phyloP scores from a whole-genome alignment of 108 stramenopile genomes.

The Craspedostauros australis region DNA sequence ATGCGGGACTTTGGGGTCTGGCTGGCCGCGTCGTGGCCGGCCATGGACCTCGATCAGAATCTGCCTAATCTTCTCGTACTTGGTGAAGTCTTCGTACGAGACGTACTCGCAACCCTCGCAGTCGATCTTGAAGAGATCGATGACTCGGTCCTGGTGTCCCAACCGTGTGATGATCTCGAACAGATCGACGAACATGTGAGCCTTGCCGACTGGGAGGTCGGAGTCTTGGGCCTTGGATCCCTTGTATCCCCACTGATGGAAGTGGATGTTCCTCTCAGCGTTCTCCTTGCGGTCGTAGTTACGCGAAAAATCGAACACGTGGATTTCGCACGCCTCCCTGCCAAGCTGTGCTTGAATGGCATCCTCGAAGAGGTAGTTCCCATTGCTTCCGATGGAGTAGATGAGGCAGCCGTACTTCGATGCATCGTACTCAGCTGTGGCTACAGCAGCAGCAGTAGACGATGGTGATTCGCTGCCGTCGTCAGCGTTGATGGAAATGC shows the following conservation, averaged over 20 bases:
- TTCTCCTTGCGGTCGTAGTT: constrained; percentile 12
- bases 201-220: background rate
- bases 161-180: constrained; percentile 32
- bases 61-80: constrained; percentile 31
- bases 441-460: no score
- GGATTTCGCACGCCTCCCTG: constrained; percentile 42
- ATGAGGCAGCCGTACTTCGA: constrained; percentile 31
- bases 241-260: constrained; percentile 51
- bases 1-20: no score
- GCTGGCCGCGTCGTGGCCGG: no score
- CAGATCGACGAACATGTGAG: background rate
- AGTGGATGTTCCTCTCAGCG: constrained; percentile 29
- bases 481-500: no score
- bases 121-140: constrained; percentile 68
- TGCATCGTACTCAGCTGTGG: constrained; percentile 1
- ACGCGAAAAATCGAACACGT: constrained; percentile 41
- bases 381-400: constrained; percentile 51
- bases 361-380: constrained; percentile 33
- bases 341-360: constrained; percentile 30
- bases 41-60: constrained; percentile 49
- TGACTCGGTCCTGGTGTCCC: constrained; percentile 44
- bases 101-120: constrained; percentile 60
- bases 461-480: no score
- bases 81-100: constrained; percentile 31
- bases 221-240: constrained; percentile 12